A percentile compares a stretch with the other conserved stretches of the same genome.
Evolutionary conservation across 768 basidiomycete species (phyloP).

Genomic region (Lepiota venenata): DNA sequence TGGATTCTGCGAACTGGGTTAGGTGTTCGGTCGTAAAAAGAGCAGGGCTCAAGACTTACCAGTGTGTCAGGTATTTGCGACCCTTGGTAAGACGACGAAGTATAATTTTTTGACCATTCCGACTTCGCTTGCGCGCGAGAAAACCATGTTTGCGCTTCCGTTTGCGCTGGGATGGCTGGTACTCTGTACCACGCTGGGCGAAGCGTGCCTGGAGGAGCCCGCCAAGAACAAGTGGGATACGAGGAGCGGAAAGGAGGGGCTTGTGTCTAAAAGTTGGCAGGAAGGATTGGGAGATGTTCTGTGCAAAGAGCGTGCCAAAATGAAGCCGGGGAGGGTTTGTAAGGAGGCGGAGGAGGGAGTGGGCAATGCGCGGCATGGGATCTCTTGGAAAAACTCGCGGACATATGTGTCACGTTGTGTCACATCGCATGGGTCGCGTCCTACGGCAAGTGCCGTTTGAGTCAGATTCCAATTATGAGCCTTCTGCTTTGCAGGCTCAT

Average conservation of each 20-base stretch:
- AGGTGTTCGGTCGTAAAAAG: neutral
- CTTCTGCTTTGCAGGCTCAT: constrained; percentile 6
- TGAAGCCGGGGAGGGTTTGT: constrained; percentile 29
- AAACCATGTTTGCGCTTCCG: constrained; percentile 94
- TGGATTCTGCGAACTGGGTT: neutral
- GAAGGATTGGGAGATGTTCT: constrained; percentile 13
- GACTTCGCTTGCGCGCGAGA: constrained; percentile 67
- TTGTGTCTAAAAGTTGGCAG: constrained; percentile 3
- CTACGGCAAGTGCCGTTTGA: constrained; percentile 9
- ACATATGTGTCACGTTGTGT: neutral
- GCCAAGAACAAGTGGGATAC: constrained; percentile 29
- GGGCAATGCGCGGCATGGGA: constrained; percentile 43
- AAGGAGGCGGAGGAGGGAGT: constrained; percentile 32
- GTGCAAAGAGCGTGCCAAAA: constrained; percentile 15
- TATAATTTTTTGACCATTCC: constrained; percentile 71
- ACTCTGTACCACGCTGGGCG: constrained; percentile 78
- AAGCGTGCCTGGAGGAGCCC: constrained; percentile 56
- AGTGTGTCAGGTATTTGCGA: constrained; percentile 80
- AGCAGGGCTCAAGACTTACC: constrained; percentile 8
- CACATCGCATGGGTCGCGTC: constrained; percentile 6
- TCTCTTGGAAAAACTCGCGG: neutral
- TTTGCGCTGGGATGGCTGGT: constrained; percentile 94
- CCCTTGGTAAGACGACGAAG: constrained; percentile 70
- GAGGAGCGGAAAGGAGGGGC: constrained; percentile 6
- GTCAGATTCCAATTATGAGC: constrained; percentile 13